A percentile compares a stretch with the other conserved stretches of the same genome.
Conservation (phyloP, 176 grass and related monocot species). For the Juncus effusus region DNA sequence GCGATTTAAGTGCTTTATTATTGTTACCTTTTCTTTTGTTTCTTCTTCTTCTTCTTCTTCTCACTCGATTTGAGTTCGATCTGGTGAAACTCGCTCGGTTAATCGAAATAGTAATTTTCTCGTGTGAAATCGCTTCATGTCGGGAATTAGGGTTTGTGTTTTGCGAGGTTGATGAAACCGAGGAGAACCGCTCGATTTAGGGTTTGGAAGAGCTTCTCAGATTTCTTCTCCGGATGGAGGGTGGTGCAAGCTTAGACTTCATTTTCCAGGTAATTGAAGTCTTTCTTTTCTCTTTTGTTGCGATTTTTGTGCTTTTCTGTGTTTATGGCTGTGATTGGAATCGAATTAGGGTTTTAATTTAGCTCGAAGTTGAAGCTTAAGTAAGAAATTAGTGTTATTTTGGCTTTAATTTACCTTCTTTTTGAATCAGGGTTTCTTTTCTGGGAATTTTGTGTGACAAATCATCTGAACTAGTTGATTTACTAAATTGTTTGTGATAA, state of each 20-base stretch:
- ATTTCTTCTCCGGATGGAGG: constrained; percentile 95
- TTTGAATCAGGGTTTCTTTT: neutral
- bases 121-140: constrained; percentile 2
- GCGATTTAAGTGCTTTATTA: no score
- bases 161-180: constrained; percentile 32
- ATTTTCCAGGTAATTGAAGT: constrained; percentile 48
- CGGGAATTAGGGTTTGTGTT: constrained; percentile 56
- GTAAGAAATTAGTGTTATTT: constrained; percentile 13
- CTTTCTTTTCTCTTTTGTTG: constrained; percentile 4
- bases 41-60: constrained; percentile 4
- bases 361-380: neutral
- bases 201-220: constrained; percentile 56
- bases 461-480: neutral
- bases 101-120: no score
- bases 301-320: constrained; percentile 10
- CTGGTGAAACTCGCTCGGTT: neutral
- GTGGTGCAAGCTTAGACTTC: constrained; percentile 76
- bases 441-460: neutral
- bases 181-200: constrained; percentile 75
- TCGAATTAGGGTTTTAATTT: neutral
- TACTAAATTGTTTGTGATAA: neutral
- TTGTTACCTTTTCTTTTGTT: neutral
- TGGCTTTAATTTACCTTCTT: neutral
- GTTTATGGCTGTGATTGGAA: constrained; percentile 4
- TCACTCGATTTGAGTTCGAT: constrained; percentile 23